These are phyloP conservation scores for Thuja plicata DNA, from an alignment of 83 land plant genomes.

Conservation along the genomic window DNA sequence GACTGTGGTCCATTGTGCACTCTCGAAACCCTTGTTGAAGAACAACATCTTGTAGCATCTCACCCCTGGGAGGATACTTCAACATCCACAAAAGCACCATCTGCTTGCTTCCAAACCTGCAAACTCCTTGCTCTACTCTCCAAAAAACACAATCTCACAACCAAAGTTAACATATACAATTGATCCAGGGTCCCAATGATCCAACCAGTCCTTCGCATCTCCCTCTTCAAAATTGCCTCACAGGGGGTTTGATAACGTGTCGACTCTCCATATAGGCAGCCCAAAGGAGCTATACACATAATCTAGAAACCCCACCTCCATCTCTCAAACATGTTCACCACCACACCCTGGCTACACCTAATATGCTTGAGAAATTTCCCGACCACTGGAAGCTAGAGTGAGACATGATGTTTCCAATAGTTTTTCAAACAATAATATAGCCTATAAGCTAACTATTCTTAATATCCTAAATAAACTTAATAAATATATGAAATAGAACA, in stretches of 20 bases:
- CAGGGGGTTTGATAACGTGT: background rate
- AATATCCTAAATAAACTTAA: no score
- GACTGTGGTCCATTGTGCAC: background rate
- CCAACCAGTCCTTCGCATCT: conserved; percentile 15
- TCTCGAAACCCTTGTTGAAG: no score
- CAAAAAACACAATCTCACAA: background rate
- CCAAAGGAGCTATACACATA: background rate
- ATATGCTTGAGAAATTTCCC: background rate
- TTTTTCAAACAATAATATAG: no score
- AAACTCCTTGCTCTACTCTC: conserved; percentile 24
- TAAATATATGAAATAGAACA: no score
- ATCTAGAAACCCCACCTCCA: background rate
- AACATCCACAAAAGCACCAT: conserved; percentile 25
- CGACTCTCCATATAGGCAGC: background rate
- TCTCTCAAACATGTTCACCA: background rate
- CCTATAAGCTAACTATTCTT: no score
- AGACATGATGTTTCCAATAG: no score
- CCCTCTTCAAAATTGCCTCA: no score
- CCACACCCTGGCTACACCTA: background rate
- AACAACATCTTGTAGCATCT: no score
- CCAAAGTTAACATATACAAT: conserved; percentile 21
- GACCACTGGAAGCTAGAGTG: no score
- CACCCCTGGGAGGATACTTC: background rate
- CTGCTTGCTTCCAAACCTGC: conserved; percentile 32
- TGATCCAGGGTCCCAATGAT: conserved; percentile 15